Conservation (phyloP, 768 basidiomycete genomes). For the Mrakia frigida region DNA sequence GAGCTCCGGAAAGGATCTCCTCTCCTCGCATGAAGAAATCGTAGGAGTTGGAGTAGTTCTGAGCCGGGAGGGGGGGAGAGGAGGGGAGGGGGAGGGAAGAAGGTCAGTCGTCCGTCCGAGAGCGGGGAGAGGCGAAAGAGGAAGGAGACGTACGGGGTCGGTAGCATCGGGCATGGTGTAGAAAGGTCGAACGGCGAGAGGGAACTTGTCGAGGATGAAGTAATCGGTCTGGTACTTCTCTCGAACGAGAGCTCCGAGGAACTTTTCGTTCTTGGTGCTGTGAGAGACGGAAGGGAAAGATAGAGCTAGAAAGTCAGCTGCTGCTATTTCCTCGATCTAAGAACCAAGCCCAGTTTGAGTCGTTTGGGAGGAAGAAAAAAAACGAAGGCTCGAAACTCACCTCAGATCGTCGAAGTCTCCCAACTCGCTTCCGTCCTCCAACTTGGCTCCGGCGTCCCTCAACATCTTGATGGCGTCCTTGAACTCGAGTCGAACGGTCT, state of each 20-base stretch:
- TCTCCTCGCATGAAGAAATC: slow-evolving; percentile 99
- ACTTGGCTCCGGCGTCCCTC: slow-evolving; percentile 63
- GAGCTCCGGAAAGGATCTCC: slow-evolving; percentile 96
- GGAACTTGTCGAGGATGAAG: slow-evolving; percentile 99
- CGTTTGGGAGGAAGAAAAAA: not conserved
- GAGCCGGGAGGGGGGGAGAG: slow-evolving; percentile 30
- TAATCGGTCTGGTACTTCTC: slow-evolving; percentile 96
- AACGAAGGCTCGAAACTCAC: slow-evolving; percentile 31
- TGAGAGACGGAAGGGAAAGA: slow-evolving; percentile 27
- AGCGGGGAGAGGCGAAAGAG: not conserved
- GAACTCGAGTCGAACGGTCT: slow-evolving; percentile 79
- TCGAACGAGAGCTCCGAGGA: slow-evolving; percentile 80
- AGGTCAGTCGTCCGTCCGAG: not conserved
- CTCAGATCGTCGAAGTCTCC: slow-evolving; percentile 81
- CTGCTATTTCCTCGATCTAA: not conserved
- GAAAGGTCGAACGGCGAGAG: slow-evolving; percentile 88
- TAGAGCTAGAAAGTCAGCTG: slow-evolving; percentile 16
- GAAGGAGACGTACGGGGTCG: slow-evolving; percentile 58
- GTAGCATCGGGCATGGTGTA: slow-evolving; percentile 98
- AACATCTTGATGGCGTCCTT: slow-evolving; percentile 81
- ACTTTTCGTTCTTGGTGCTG: slow-evolving; percentile 93
- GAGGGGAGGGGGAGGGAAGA: not conserved
- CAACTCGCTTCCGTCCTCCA: slow-evolving; percentile 46
- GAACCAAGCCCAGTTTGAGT: not conserved
- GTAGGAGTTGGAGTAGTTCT: slow-evolving; percentile 94